phyloP scores from a whole-genome alignment of 2,329 filamentous ascomycete genomes.

The Aureobasidium melanogenum region DNA sequence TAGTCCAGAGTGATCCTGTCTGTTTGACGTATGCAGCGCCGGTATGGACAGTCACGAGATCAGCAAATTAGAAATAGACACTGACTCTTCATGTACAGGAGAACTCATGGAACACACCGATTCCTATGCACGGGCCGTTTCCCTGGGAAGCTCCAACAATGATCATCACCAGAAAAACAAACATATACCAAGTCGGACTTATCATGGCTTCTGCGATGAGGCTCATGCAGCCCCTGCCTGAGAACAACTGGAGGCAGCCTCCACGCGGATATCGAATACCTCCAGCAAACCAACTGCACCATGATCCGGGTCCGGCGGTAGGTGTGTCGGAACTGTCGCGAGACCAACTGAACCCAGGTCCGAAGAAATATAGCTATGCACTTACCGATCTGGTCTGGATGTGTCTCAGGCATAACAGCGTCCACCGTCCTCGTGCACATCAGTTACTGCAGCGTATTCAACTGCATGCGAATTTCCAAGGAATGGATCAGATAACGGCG shows the following conservation, averaged over 20 bases:
- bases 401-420: neutral
- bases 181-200: neutral
- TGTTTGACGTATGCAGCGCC: neutral
- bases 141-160: neutral
- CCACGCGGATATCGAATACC: neutral
- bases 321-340: neutral
- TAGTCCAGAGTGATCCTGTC: neutral
- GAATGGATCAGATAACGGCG: neutral
- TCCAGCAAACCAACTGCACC: neutral
- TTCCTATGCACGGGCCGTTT: no score
- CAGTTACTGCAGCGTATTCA: neutral
- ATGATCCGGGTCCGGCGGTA: neutral
- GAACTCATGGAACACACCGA: neutral
- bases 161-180: neutral
- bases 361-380: neutral
- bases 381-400: neutral
- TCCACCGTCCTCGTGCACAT: neutral
- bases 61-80: neutral
- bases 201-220: slow-evolving; percentile 1
- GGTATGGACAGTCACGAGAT: neutral
- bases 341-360: neutral
- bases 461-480: neutral
- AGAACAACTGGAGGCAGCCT: neutral
- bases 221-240: neutral
- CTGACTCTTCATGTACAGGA: neutral